Percentiles rank a stretch among this genome's conserved stretches.
These are phyloP conservation scores for Alternaria sp. DNA, from an alignment of 2,329 filamentous ascomycete genomes.

Conservation along the genomic window DNA sequence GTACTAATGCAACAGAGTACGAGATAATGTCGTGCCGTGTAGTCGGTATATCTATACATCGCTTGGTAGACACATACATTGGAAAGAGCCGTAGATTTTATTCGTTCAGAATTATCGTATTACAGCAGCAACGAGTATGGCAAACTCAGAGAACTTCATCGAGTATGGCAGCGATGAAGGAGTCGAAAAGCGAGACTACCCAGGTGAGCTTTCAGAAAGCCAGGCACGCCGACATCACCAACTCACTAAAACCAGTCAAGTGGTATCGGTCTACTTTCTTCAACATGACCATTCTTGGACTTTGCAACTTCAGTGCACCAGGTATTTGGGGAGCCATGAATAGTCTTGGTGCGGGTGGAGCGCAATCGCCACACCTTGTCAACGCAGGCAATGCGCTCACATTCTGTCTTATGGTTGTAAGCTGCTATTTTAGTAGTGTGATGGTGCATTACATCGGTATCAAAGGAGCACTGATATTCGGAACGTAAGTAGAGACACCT, in stretches of 20 bases:
- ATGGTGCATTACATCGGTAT: conserved; percentile 75
- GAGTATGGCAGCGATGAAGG: conserved; percentile 31
- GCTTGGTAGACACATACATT: not conserved
- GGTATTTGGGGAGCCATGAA: conserved; percentile 79
- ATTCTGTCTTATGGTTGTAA: conserved; percentile 77
- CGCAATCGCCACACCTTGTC: conserved; percentile 70
- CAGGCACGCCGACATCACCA: not conserved
- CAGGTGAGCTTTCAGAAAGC: conserved; percentile 23
- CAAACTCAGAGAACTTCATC: conserved; percentile 20
- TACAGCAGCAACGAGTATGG: conserved; percentile 18
- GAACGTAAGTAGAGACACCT: conserved; percentile 60
- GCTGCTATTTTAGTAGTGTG: conserved; percentile 71
- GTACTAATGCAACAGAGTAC: not conserved
- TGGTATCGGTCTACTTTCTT: conserved; percentile 78
- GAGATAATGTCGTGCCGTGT: not conserved
- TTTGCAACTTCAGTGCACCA: conserved; percentile 75
- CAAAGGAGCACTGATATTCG: conserved; percentile 74
- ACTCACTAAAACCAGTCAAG: conserved; percentile 57
- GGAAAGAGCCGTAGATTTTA: not conserved
- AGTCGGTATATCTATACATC: not conserved
- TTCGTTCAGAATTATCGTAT: not conserved
- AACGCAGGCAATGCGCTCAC: conserved; percentile 76
- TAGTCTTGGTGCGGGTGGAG: conserved; percentile 74
- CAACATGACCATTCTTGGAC: conserved; percentile 75
- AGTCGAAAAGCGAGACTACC: conserved; percentile 35